Evolutionary conservation across 1,139 yeast species (phyloP), one percentile per base, ranked within the genome.

Genomic region (Citeromyces siamensis): DNA sequence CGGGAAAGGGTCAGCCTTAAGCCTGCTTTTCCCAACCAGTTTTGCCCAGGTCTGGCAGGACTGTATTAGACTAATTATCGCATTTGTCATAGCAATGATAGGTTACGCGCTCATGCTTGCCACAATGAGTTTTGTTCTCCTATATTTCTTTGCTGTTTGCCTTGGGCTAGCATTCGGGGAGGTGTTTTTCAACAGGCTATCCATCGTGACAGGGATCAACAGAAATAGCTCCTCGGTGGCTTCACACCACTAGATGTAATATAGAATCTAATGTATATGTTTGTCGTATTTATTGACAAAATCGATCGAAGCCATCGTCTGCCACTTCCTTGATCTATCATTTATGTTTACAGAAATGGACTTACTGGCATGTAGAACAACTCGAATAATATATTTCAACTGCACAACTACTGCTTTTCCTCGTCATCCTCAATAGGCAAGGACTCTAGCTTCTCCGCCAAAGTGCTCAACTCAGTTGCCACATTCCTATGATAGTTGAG

Each of bases 21-120:
- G 56, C 33, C 60, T 58, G 42, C 50, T 68, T 22, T 53, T 72
- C 34, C 58, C 64, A 29, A 62, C 66, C 18, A 57, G 67, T 2
- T 47, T 56, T 32, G 48, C 42, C 13, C 66, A 64, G 32, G 39
- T 64, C 13, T 46, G 52, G 23, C 63, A 81, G 51, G 83, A 80
- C 53, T 40, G 64, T 7, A 62, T 77, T 10, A 61, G 88, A 46
- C 54, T 77, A 18, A 37, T 65, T 0, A 48, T 80, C 34, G 67
- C 75, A 16, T 74, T 81, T 41, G 51, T 73, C 19, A 71, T 82
- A 3, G 81, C 81, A 22, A 61, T 79, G 62, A 53, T 81, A 36
- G 76, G 80, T 7, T 80, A 75, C 51, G 75, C 76, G 31, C 57
- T 81, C 47, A 81, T 81, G 93, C 66, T 81, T 60, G 86, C 76